phyloP scores from a whole-genome alignment of 1,284 basidiomycete genomes.

The Somion occarium region DNA sequence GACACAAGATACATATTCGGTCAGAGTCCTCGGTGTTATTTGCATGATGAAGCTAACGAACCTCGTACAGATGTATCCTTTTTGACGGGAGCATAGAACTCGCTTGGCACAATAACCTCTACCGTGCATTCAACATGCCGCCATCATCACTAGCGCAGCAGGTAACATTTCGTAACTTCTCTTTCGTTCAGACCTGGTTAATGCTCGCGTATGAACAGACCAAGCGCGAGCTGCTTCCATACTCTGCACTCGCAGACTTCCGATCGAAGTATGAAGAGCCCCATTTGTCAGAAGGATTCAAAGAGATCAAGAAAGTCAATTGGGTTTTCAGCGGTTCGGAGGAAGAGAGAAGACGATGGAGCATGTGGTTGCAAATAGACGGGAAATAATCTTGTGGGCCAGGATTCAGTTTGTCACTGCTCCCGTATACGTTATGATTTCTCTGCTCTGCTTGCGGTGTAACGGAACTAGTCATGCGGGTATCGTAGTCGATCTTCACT shows the following conservation, averaged over 20 bases:
- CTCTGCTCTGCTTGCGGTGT: no score
- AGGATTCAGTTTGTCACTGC: no score
- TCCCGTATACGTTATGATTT: no score
- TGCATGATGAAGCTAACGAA: background rate
- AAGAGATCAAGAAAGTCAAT: constrained; percentile 70
- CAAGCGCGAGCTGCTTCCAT: constrained; percentile 58
- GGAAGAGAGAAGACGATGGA: constrained; percentile 69
- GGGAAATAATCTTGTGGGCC: no score
- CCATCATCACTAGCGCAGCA: no score
- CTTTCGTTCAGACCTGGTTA: no score
- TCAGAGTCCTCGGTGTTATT: constrained; percentile 22
- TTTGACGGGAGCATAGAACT: constrained; percentile 73
- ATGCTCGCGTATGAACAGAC: no score
- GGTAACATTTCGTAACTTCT: no score
- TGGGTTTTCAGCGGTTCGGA: constrained; percentile 77
- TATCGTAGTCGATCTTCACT: no score
- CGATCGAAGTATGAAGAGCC: constrained; percentile 66
- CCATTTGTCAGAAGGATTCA: constrained; percentile 62
- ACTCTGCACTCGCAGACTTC: constrained; percentile 59
- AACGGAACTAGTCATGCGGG: no score
- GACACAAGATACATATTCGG: constrained; percentile 53
- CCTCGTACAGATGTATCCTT: constrained; percentile 53
- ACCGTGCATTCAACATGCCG: constrained; percentile 65
- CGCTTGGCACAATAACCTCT: constrained; percentile 88
- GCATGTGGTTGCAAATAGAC: constrained; percentile 72